Conservation (phyloP, 768 basidiomycete species). For the Hericium coralloides region DNA sequence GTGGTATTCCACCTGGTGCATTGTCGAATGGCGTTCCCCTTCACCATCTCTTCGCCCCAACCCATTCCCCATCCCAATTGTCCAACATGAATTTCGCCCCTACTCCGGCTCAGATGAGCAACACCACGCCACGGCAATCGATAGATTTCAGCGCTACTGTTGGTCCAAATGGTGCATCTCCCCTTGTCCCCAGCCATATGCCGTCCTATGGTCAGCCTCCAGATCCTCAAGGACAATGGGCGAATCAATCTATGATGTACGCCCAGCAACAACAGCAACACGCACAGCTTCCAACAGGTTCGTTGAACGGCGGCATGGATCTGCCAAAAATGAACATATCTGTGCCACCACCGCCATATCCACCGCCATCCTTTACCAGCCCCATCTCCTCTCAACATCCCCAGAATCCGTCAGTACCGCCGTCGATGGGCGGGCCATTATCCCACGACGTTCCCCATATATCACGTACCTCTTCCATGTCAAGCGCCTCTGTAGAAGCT, state of each 20-base stretch:
- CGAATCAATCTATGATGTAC: not conserved
- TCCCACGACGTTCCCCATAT: slow-evolving; percentile 15
- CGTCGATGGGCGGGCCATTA: slow-evolving; percentile 9
- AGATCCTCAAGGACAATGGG: slow-evolving; percentile 9
- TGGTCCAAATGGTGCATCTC: slow-evolving; percentile 16
- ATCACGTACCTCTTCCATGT: slow-evolving; percentile 25
- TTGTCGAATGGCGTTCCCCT: slow-evolving; percentile 11
- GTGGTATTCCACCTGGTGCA: slow-evolving; percentile 15
- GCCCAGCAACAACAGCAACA: slow-evolving; percentile 16
- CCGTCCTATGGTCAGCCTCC: slow-evolving; percentile 24
- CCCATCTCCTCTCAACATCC: too few species aligned
- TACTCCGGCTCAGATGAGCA: slow-evolving; percentile 15
- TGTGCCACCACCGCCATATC: slow-evolving; percentile 6
- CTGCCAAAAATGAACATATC: slow-evolving; percentile 10
- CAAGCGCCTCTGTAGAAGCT: slow-evolving; percentile 18
- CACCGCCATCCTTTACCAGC: slow-evolving; percentile 18
- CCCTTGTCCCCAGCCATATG: slow-evolving; percentile 15
- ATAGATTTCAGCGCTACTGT: slow-evolving; percentile 14
- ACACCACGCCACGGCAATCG: slow-evolving; percentile 12
- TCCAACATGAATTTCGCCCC: slow-evolving; percentile 10
- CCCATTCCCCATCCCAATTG: not conserved
- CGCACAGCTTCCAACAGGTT: slow-evolving; percentile 21
- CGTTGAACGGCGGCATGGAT: slow-evolving; percentile 13
- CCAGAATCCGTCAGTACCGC: not conserved
- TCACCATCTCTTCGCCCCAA: slow-evolving; percentile 4